Evolutionary conservation across 768 basidiomycete species (phyloP), one percentile per base, ranked within the genome.

Genomic region (Rhizopogon salebrosus): DNA sequence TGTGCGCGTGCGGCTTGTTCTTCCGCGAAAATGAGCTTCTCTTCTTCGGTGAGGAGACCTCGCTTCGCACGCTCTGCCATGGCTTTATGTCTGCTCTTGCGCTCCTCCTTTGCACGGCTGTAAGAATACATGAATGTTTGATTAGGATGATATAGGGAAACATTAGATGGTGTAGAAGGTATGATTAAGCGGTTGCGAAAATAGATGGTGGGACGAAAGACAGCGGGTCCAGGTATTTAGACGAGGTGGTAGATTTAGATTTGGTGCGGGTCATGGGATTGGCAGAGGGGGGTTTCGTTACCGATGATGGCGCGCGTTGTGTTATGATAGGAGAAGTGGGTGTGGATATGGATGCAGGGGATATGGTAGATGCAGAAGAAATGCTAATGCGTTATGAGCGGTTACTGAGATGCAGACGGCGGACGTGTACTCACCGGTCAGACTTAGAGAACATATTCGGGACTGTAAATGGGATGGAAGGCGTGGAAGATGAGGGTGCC

Each of bases 81-180:
- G 10, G 43, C 43, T 29, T 45, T 45, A 7, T 6, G 43, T 29
- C 76, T 75, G 59, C 87, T 90, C 62, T 84, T 84, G 62, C 79
- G 75, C 69, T 92, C 90, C 11, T 83, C 84, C 70, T 74, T 84
- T 38, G 87, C 87, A 20, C 88, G 86, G 59, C 88, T 89, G 63
- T 27, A 37, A 45, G 27, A 16, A 23, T 57, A 56, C 57, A 45
- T 16, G 35, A 51, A 35, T 52, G 56, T 54, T 55, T 41, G 62
- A n/a, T n/a, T n/a, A n/a, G n/a, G n/a, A n/a, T n/a, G n/a, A 50
- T 45, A 62, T 59, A 54, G 54, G 61, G 55, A 62, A 43, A 53
- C 45, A 56, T 26, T 31, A 14, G 10, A 31, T 45, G 7, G 13
- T 31, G 29, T 22, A 13, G 13, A 27, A 29, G 6, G 43, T 31